Percentiles rank a stretch among this genome's conserved stretches.
Evolutionary conservation across 257 asterid species (phyloP).

Genomic region (Gardenia jasminoides): DNA sequence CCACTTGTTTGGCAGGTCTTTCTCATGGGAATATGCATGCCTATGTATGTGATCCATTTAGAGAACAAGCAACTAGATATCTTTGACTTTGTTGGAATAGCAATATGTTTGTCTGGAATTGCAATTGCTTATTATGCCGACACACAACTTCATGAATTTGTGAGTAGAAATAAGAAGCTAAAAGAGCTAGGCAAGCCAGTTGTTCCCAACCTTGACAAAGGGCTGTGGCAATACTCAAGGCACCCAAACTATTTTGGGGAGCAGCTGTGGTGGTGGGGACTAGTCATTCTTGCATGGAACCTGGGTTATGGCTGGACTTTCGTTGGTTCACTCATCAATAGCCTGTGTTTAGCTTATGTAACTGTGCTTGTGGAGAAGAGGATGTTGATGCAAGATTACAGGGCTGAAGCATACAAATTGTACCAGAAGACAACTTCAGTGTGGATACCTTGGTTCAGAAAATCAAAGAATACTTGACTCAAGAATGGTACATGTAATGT

Average conservation of each 20-base stretch:
- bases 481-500: background rate
- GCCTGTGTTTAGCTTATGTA: constrained; percentile 78
- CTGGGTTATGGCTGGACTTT: constrained; percentile 62
- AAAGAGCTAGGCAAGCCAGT: constrained; percentile 46
- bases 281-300: constrained; percentile 68
- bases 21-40: constrained; percentile 77
- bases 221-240: constrained; percentile 77
- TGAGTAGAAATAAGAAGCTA: constrained; percentile 43
- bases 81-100: constrained; percentile 61
- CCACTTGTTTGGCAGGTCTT: constrained; percentile 49
- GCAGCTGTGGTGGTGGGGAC: constrained; percentile 99
- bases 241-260: constrained; percentile 96
- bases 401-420: constrained; percentile 67
- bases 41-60: constrained; percentile 66
- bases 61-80: constrained; percentile 39
- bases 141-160: constrained; percentile 73
- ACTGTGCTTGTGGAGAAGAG: constrained; percentile 79
- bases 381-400: constrained; percentile 66
- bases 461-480: constrained; percentile 43
- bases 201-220: constrained; percentile 67
- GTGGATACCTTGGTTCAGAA: constrained; percentile 89
- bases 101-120: constrained; percentile 61
- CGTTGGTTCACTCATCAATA: constrained; percentile 65
- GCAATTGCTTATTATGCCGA: constrained; percentile 68
- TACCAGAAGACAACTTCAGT: constrained; percentile 74